phyloP scores from a whole-genome alignment of 495 filamentous ascomycete genomes.

The Tuber indicum region DNA sequence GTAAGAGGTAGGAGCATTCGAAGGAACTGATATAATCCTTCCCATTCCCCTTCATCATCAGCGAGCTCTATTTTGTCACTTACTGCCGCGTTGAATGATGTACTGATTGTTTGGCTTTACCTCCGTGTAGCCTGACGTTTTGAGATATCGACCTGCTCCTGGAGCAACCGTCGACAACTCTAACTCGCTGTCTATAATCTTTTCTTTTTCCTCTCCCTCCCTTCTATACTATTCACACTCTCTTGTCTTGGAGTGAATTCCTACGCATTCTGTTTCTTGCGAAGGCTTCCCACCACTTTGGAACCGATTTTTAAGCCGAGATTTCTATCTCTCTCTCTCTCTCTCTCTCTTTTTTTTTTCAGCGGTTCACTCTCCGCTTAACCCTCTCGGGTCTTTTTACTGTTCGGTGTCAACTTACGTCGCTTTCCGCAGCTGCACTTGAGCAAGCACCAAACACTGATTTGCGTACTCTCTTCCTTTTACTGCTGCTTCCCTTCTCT shows the following conservation, averaged over 20 bases:
- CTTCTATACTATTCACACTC: background rate
- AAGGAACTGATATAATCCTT: background rate
- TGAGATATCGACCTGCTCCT: background rate
- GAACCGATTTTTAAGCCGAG: background rate
- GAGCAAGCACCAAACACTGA: background rate
- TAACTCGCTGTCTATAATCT: background rate
- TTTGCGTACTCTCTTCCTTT: background rate
- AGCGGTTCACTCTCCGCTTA: background rate
- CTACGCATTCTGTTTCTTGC: background rate
- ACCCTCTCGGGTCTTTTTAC: slow-evolving; percentile 1
- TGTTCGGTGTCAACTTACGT: slow-evolving; percentile 1
- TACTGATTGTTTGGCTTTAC: background rate
- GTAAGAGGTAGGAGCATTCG: background rate
- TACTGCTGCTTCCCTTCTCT: background rate
- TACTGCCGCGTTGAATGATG: background rate
- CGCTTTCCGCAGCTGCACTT: background rate
- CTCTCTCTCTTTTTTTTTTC: background rate
- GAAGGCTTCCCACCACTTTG: background rate
- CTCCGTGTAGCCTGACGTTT: background rate
- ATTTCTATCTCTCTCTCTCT: background rate
- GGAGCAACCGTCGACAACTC: background rate
- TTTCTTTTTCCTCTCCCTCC: background rate
- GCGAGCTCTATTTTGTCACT: background rate
- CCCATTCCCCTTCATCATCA: background rate
- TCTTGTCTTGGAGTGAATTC: background rate